Evolutionary conservation across 2,329 filamentous ascomycete species (phyloP).

Genomic region (Phaeosphaeriaceae sp.): DNA sequence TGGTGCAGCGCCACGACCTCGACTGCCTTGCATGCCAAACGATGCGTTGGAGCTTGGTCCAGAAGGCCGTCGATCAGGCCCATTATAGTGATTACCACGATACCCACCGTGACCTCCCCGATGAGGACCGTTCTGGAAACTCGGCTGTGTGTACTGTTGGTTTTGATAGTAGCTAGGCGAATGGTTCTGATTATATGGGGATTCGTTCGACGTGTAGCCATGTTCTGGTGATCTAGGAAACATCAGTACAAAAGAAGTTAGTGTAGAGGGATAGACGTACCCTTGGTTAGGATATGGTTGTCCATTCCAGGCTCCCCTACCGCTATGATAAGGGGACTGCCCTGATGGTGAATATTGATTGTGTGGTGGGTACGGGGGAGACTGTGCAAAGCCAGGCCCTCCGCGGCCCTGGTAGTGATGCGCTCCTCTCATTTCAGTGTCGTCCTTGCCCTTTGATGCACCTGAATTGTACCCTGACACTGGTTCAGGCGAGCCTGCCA

Average conservation of each 20-base stretch:
- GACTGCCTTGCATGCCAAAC: constrained; percentile 51
- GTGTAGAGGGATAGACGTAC: too few relatives aligned
- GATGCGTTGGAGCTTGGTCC: constrained; percentile 51
- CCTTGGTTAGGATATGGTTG: constrained; percentile 54
- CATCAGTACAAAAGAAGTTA: constrained; percentile 25
- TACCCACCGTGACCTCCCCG: constrained; percentile 62
- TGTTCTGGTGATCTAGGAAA: constrained; percentile 51
- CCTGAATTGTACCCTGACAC: constrained; percentile 42
- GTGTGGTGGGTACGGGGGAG: constrained; percentile 64
- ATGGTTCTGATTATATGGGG: constrained; percentile 58
- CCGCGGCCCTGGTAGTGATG: constrained; percentile 47
- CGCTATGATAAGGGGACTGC: constrained; percentile 65
- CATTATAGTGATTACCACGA: constrained; percentile 60
- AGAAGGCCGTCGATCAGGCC: constrained; percentile 53
- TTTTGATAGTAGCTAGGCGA: constrained; percentile 58
- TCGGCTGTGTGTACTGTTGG: constrained; percentile 62
- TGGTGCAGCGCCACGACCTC: constrained; percentile 59
- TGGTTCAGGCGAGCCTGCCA: constrained; percentile 35
- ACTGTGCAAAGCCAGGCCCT: constrained; percentile 59
- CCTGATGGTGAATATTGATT: constrained; percentile 67
- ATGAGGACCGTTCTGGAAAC: constrained; percentile 55
- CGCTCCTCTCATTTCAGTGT: constrained; percentile 44
- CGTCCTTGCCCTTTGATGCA: constrained; percentile 31
- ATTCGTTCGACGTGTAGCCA: constrained; percentile 64
- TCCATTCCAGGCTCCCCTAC: constrained; percentile 61